Evolutionary conservation across 1,284 basidiomycete species (phyloP), one percentile per base, ranked within the genome.

Genomic region (Tremellales sp.): DNA sequence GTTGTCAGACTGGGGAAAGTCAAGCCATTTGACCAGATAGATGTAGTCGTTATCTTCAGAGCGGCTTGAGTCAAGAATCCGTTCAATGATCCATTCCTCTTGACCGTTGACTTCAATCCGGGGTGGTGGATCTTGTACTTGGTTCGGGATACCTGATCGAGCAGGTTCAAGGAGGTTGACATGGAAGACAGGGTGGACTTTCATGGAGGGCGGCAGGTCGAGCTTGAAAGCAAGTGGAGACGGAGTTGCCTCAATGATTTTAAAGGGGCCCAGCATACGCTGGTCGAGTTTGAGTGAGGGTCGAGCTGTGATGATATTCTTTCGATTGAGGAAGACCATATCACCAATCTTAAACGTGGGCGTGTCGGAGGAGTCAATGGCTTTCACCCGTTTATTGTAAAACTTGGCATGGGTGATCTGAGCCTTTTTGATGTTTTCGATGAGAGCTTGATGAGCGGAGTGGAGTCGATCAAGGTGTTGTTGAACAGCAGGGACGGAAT

Each of bases 161-260:
- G 41, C 18, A 24, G 46, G 46, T 38, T 50, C 48, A 13, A 77
- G 67, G 12, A 71, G 64, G 1, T 67, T 71, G 28, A 72, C 61
- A 49, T 77, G 65, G 63, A 78, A 77, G 3, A 76, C 70, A 5
- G 69, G 71, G 50, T 77, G 71, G 4, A 76, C 54, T 40, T 53
- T 47, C 50, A 66, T 43, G 7, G 50, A 28, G 2, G 28, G 16
- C 0, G 75, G 75, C 5, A 77, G 60, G 24, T 69, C 45, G 6
- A 77, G 62, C 22, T 46, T 21, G 45, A 65, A 39, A 40, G 62
- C 52, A 19, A 46, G 35, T 8, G 28, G 28, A 5, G 44, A 35
- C 7, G 13, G 10, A 5, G 41, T 45, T 18, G n/a, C 43, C n/a
- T 35, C 45, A 10, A 27, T 48, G 8, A 58, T 41, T 0, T 46